Percentiles rank a stretch among this genome's conserved stretches.
Conservation (phyloP, 2,329 filamentous ascomycete genomes). For the Ophiocordyceps camponoti-leonardi region DNA sequence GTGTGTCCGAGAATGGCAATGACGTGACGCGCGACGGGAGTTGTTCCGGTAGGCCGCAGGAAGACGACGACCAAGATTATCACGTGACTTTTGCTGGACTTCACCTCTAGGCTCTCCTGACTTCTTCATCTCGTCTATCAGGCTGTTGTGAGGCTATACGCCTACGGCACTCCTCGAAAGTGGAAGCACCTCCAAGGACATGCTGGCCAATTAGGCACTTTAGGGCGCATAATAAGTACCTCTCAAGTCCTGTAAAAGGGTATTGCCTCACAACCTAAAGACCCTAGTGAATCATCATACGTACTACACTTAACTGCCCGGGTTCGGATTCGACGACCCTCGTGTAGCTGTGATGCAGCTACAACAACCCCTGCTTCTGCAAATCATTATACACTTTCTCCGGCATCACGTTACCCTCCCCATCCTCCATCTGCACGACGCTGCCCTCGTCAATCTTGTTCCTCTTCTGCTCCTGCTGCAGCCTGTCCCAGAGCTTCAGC, state of each 20-base stretch:
- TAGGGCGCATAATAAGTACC: too few relatives aligned
- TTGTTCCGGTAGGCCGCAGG: neutral
- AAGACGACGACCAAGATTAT: neutral
- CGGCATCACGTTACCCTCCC: constrained; percentile 95
- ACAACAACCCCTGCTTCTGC: constrained; percentile 78
- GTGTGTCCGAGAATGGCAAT: neutral
- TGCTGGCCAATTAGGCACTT: too few relatives aligned
- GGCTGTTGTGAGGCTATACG: too few relatives aligned
- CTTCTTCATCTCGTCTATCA: too few relatives aligned
- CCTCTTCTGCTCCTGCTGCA: constrained; percentile 70
- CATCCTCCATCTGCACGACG: constrained; percentile 97
- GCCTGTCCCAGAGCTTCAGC: constrained; percentile 77
- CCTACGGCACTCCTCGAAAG: too few relatives aligned
- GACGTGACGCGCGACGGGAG: neutral
- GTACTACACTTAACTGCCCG: too few relatives aligned
- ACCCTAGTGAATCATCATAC: too few relatives aligned
- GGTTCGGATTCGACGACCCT: too few relatives aligned
- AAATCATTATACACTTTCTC: constrained; percentile 96
- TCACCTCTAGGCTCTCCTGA: neutral
- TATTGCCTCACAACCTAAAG: too few relatives aligned
- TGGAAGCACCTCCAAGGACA: too few relatives aligned
- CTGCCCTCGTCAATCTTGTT: constrained; percentile 61
- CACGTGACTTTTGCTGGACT: neutral
- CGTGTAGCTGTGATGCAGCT: constrained; percentile 5
- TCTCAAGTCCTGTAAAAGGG: too few relatives aligned